Conservation (phyloP, 2,329 filamentous ascomycete species). For the Exophiala aquamarina region DNA sequence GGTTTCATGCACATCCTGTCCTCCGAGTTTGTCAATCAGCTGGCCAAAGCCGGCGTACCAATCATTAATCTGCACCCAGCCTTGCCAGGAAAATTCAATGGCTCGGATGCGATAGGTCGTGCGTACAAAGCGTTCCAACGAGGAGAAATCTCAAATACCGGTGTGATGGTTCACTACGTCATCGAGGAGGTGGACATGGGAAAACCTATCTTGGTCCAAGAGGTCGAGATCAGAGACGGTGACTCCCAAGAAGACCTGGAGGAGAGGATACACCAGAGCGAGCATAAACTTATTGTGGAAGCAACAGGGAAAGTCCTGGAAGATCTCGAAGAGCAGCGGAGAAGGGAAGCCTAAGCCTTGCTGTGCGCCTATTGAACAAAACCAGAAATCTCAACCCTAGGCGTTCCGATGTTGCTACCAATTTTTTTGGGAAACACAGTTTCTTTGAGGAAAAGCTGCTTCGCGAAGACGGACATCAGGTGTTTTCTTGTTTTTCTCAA, state of each 20-base stretch:
- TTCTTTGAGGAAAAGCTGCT: too few relatives aligned
- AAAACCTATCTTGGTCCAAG: constrained; percentile 66
- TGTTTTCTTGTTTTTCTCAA: too few relatives aligned
- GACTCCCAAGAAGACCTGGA: constrained; percentile 67
- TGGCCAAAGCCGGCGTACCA: constrained; percentile 61
- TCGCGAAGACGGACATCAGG: too few relatives aligned
- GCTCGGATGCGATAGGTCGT: constrained; percentile 72
- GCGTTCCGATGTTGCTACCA: not conserved
- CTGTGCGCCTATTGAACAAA: too few relatives aligned
- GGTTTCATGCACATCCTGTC: constrained; percentile 88
- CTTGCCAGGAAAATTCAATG: constrained; percentile 72
- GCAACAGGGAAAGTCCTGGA: constrained; percentile 60
- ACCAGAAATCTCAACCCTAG: not conserved
- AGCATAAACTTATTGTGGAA: constrained; percentile 77
- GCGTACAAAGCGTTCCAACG: constrained; percentile 72
- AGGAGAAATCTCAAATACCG: constrained; percentile 66
- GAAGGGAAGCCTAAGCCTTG: not conserved
- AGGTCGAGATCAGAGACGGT: constrained; percentile 65
- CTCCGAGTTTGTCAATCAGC: constrained; percentile 65
- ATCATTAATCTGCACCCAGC: constrained; percentile 85
- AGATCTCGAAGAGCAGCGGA: constrained; percentile 20
- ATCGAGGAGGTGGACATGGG: constrained; percentile 78
- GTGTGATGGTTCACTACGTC: constrained; percentile 89
- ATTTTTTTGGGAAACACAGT: not conserved
- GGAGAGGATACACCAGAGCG: constrained; percentile 70